Conservation (phyloP, 2,329 filamentous ascomycete species). For the Fusarium veterinarium region DNA sequence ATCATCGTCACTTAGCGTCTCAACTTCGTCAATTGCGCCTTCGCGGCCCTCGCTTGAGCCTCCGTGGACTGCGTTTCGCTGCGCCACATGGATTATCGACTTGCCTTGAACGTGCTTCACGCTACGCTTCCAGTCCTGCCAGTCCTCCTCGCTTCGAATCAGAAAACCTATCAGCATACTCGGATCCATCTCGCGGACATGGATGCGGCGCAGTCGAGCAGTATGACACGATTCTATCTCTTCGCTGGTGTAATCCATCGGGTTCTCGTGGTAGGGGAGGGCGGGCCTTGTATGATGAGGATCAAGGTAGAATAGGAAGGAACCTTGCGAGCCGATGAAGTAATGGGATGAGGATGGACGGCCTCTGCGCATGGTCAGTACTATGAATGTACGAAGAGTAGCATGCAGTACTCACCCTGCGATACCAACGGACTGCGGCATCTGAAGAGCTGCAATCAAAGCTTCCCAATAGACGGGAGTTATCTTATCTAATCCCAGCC, state of each 20-base stretch:
- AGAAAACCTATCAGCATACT: slow-evolving; percentile 98
- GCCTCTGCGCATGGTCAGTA: slow-evolving; percentile 66
- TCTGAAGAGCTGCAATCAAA: slow-evolving; percentile 84
- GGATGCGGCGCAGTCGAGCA: slow-evolving; percentile 81
- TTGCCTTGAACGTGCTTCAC: slow-evolving; percentile 83
- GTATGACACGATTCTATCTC: slow-evolving; percentile 91
- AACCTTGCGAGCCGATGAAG: slow-evolving; percentile 72
- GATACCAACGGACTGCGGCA: slow-evolving; percentile 94
- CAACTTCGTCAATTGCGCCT: slow-evolving; percentile 88
- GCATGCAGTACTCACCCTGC: slow-evolving; percentile 75
- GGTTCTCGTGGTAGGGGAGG: slow-evolving; percentile 70
- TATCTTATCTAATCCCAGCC: slow-evolving; percentile 92
- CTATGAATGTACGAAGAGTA: background rate
- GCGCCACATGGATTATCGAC: slow-evolving; percentile 85
- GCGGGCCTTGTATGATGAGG: slow-evolving; percentile 87
- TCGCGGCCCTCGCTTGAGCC: slow-evolving; percentile 69
- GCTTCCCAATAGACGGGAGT: slow-evolving; percentile 96
- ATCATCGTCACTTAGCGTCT: slow-evolving; percentile 83
- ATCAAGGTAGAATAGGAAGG: slow-evolving; percentile 92
- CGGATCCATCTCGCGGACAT: slow-evolving; percentile 94
- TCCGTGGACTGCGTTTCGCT: slow-evolving; percentile 70
- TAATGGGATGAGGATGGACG: slow-evolving; percentile 87
- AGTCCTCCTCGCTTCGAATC: slow-evolving; percentile 84
- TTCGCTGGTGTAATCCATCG: slow-evolving; percentile 71
- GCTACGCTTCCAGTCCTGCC: slow-evolving; percentile 82